Evolutionary conservation across 2,329 filamentous ascomycete species (phyloP), one percentile per base, ranked within the genome.

Genomic region (Teratosphaeria gauchensis): DNA sequence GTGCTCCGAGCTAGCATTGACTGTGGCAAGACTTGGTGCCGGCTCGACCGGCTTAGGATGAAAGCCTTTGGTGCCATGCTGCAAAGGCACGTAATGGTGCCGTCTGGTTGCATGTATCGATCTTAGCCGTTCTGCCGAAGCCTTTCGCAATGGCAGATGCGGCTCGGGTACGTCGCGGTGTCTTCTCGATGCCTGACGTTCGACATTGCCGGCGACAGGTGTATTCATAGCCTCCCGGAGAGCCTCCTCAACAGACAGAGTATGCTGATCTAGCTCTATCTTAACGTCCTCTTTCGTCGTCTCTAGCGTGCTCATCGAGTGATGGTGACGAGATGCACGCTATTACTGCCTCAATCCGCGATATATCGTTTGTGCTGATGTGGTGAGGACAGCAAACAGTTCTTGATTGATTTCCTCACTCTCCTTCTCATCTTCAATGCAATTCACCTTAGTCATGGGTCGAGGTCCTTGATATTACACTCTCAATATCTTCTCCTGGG

Each of bases 131-230:
- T 73, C 72, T 28, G 76, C 71, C 1, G 75, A 74, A 33, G 73
- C 70, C 61, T 75, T 74, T 28, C 76, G 72, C 12, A 74, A 66
- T 28, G 71, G 68, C 24, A 75, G 70, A 58, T 78, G 74, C 42
- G 76, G 75, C 55, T 74, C 73, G 31, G 65, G 66, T 24, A 69
- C 86, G 9, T 48, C n/a, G 42, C 21, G 19, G 9, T 21, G 42
- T 52, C 86, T 89, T 71, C 89, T 91, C 69, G 94, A 89, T 74
- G 92, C 91, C 9, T 48, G 9, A 19, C 42, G n/a, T 72, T 86
- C 86, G 12, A 84, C 19, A 54, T 46, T 31, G 19, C 21, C 21
- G 46, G 16, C 21, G 14, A 53, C 52, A 16, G 55, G 48, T 30
- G 63, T 62, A 61, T 62, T 58, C 66, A 68, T 67, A 59, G 68